A percentile compares a stretch with the other conserved stretches of the same genome.
phyloP scores from a whole-genome alignment of 345 rosid genomes.

The Dovyalis caffra region DNA sequence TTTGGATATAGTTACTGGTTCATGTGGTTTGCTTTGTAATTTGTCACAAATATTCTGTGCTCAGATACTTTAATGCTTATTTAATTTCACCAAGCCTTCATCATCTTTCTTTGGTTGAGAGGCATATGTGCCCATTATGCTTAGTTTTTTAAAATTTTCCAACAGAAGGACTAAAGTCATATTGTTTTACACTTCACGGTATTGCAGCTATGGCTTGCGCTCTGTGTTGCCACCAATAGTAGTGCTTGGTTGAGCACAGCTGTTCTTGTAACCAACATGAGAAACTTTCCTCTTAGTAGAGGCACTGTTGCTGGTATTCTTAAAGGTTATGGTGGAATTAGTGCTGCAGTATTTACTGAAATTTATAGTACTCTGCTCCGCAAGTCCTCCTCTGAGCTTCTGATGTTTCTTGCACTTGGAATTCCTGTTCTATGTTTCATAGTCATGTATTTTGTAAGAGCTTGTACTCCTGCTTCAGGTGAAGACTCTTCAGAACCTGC shows the following conservation, averaged over 20 bases:
- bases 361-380: constrained; percentile 47
- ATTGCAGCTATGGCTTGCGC: constrained; percentile 62
- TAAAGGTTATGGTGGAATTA: constrained; percentile 63
- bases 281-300: constrained; percentile 63
- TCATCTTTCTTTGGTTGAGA: not conserved
- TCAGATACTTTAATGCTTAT: not conserved
- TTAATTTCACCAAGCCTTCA: not conserved
- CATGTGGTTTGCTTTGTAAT: not conserved
- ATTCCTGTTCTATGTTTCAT: constrained; percentile 54
- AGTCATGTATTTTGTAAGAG: constrained; percentile 54
- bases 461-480: constrained; percentile 56
- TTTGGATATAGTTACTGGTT: not conserved
- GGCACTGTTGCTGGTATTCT: constrained; percentile 69
- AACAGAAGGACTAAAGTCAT: not conserved
- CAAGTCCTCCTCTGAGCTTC: constrained; percentile 58
- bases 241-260: constrained; percentile 69
- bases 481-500: constrained; percentile 43
- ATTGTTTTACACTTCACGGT: not conserved
- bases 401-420: constrained; percentile 55
- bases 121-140: not conserved
- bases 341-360: constrained; percentile 66
- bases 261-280: constrained; percentile 66
- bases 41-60: not conserved
- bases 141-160: not conserved
- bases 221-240: constrained; percentile 58